Base-by-base conservation (phyloP, 345 rosid genomes). In the Moricandia arvensis region DNA sequence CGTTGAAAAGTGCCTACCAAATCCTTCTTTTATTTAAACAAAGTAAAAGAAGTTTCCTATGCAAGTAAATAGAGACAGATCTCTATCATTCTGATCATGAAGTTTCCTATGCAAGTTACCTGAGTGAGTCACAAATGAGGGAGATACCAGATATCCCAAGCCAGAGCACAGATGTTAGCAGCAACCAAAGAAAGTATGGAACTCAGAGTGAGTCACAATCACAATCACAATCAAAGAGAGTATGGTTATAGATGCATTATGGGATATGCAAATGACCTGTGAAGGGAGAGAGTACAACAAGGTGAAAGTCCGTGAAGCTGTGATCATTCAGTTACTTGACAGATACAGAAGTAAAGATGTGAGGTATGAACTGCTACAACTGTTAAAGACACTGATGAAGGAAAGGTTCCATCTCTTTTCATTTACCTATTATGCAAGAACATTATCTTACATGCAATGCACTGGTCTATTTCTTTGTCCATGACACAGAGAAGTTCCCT, bases 161-260 rank as follows among this genome's bases (percentile, higher is more conserved):
- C 58, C 73, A 74, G 54, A 71, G 62, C 64, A 61, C 76, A 54
- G 79, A 69, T 38, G 67, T 30, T 27, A 38, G 66, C 43, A 69
- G 80, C 67, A 79, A 76, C 82, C 88, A 78, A 35, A 80, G 68
- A 77, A 80, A 72, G 61, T 45, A 76, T 7, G 77, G 62, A 27
- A 69, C 2, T 55, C 68, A 73, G 62, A 58, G 61, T 17, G 66
- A 29, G 43, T 80, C 90, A 24, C 35, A 49, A 77, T 87, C 98
- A 45, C n/a, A n/a, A n/a, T n/a, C n/a, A n/a, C n/a, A n/a, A n/a
- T n/a, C n/a, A n/a, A n/a, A n/a, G 82, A 82, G 4, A 72, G 70
- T 69, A 88, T 88, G 96, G 83, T 88, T 31, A 69, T 87, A 3
- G 93, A 93, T 47, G 97, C 98, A 27, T 75, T 89, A 54, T 71